These are phyloP conservation scores for Cystobasidium sp. DNA, from an alignment of 1,284 basidiomycete genomes.

Conservation along the genomic window DNA sequence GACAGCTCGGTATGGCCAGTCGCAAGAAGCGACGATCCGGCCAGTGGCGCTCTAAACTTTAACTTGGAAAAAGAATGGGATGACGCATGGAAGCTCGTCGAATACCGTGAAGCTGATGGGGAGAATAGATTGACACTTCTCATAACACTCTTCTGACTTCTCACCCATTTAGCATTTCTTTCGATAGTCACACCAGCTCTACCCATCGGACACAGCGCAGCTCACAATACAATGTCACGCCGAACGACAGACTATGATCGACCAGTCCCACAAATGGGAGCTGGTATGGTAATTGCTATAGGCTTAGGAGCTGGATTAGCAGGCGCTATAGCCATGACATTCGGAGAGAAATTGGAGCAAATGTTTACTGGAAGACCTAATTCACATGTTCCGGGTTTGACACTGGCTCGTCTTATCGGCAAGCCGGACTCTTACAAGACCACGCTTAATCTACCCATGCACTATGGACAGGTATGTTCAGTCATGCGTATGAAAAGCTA, in stretches of 20 bases:
- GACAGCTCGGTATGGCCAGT: too few relatives aligned
- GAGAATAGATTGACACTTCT: too few relatives aligned
- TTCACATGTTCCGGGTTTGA: neutral
- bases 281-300: conserved; percentile 1
- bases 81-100: too few relatives aligned
- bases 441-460: conserved; percentile 1
- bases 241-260: conserved; percentile 5
- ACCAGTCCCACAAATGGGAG: neutral
- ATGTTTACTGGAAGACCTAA: neutral
- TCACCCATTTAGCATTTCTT: too few relatives aligned
- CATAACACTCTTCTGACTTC: too few relatives aligned
- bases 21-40: too few relatives aligned
- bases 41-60: too few relatives aligned
- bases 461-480: neutral
- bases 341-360: conserved; percentile 1
- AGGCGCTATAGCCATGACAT: conserved; percentile 1
- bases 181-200: neutral
- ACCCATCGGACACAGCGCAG: neutral
- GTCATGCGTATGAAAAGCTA: too few relatives aligned
- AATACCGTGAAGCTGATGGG: too few relatives aligned
- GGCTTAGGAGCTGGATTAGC: neutral
- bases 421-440: conserved; percentile 12
- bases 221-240: neutral
- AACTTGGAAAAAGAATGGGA: too few relatives aligned
- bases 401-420: neutral